These are phyloP conservation scores for Citrus unshiu DNA, from an alignment of 345 rosid genomes.

Conservation along the genomic window DNA sequence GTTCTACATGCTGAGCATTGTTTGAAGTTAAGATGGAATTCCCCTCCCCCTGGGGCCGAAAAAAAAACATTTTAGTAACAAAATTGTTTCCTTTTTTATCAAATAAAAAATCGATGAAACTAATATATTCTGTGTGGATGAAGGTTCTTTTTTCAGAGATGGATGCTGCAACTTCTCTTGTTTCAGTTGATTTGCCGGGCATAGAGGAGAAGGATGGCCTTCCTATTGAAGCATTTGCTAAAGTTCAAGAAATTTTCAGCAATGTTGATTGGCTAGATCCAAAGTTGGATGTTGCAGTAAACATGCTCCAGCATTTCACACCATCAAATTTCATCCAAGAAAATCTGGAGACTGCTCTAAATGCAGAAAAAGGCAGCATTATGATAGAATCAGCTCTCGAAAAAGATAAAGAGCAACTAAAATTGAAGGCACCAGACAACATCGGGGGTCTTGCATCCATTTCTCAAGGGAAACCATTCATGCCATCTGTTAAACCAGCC, in stretches of 20 bases:
- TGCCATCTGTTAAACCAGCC: constrained; percentile 23
- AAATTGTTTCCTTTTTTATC: background rate
- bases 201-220: constrained; percentile 60
- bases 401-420: constrained; percentile 37
- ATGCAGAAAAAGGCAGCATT: constrained; percentile 30
- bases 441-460: constrained; percentile 19
- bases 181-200: constrained; percentile 45
- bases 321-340: constrained; percentile 46
- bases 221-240: constrained; percentile 65
- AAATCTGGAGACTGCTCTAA: constrained; percentile 36
- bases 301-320: constrained; percentile 46
- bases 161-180: constrained; percentile 42
- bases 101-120: background rate
- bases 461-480: constrained; percentile 26
- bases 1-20: background rate
- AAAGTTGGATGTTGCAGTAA: constrained; percentile 44
- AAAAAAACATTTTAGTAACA: background rate
- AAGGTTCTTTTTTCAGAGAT: constrained; percentile 76
- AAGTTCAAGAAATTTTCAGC: constrained; percentile 59
- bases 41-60: too few relatives aligned
- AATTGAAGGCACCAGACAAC: constrained; percentile 28
- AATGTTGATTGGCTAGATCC: constrained; percentile 55
- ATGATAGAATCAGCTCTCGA: constrained; percentile 34
- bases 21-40: constrained; percentile 1
- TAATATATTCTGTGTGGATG: constrained; percentile 29